These are phyloP conservation scores for Solanum etuberosum DNA, from an alignment of 257 asterid genomes.

Conservation along the genomic window DNA sequence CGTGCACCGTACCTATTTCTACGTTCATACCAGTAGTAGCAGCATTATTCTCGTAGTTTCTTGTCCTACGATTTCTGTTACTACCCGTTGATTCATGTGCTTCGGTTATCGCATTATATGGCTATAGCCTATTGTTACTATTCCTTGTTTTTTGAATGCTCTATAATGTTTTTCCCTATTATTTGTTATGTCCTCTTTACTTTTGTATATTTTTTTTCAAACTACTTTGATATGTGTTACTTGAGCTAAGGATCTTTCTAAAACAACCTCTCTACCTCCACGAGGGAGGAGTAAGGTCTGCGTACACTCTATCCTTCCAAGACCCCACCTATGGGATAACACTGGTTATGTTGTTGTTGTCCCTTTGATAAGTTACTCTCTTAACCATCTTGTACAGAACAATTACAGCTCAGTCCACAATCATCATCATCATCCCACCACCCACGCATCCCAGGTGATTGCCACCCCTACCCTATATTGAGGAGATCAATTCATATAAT, in stretches of 20 bases:
- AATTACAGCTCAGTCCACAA: background rate
- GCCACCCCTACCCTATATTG: background rate
- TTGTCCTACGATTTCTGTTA: background rate
- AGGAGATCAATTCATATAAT: background rate
- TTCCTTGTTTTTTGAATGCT: background rate
- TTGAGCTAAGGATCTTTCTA: background rate
- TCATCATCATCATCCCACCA: background rate
- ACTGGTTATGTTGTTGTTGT: background rate
- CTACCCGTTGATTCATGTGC: background rate
- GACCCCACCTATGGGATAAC: background rate
- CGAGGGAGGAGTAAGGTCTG: background rate
- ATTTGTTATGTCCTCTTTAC: background rate
- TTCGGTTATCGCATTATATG: background rate
- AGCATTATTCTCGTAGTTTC: background rate
- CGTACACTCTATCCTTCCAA: background rate
- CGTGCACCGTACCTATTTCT: background rate
- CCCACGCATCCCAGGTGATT: background rate
- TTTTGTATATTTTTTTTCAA: background rate
- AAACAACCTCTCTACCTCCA: background rate
- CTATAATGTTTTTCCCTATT: background rate
- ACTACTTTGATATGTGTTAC: background rate
- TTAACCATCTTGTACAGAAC: background rate
- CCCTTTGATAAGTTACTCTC: background rate
- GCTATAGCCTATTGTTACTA: background rate
- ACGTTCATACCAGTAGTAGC: background rate